Evolutionary conservation across 768 basidiomycete species (phyloP), one percentile per base, ranked within the genome.

Genomic region (Tricholoma sp.): DNA sequence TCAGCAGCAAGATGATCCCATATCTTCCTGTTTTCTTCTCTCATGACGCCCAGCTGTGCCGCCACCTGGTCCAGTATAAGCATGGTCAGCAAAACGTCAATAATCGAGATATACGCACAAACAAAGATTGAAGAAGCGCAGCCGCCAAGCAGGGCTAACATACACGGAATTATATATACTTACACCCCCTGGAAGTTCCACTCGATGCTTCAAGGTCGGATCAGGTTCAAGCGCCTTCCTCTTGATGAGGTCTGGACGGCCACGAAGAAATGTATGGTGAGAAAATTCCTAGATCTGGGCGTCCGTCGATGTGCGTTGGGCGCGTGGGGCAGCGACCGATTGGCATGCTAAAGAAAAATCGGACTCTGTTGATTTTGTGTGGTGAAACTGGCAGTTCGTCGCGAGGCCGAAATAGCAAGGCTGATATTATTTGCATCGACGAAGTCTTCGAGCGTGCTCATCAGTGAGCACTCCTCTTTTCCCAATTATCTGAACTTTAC

Each of bases 251-350:
- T 93, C 91, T 22, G 86, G 84, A 9, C 89, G 82, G 0, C 83
- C 91, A 43, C 89, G 86, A 19, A 91, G 76, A 71, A 94, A 93
- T 65, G 91, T 90, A 70, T 85, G 84, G 68, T 94, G 91, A 4
- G 87, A 89, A 70, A 94, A 93, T 68, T 93, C 91, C 89, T 89
- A 92, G 3, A 85, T 88, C 71, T 93, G 89, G 34, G 87, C 84
- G 65, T 90, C 85, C 11, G 85, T 80, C 11, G 89, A 86, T 0
- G 89, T 88, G 61, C 89, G 83, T 67, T 91, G 88, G 5, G 90
- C 87, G 50, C 91, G 86, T 22, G 90, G 90, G 4, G 90, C 18
- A 41, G 32, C 14, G 50, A 50, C 1, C 16, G 19, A 47, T 41
- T 27, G 24, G 24, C 3, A n/a, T 5, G 31, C 1, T n/a, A 27